Evolutionary conservation across 495 filamentous ascomycete genomes (phyloP).

Genomic region (Lophium mytilinum): DNA sequence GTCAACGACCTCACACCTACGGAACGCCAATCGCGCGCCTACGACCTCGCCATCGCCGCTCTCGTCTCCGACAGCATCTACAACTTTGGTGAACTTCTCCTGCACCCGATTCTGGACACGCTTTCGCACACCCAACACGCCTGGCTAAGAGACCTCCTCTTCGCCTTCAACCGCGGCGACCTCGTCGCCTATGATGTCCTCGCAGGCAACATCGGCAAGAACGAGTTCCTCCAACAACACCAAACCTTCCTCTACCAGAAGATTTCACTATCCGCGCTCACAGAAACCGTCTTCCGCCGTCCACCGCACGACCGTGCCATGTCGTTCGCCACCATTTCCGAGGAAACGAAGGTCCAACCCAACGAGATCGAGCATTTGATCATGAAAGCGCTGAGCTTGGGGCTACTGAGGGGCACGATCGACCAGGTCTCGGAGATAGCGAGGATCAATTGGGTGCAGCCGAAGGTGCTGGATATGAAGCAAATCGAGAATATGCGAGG

Average conservation of each 20-base stretch:
- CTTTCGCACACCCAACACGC: slow-evolving; percentile 55
- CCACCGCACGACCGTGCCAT: slow-evolving; percentile 93
- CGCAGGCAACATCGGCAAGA: slow-evolving; percentile 64
- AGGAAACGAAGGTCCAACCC: slow-evolving; percentile 84
- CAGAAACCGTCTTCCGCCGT: slow-evolving; percentile 91
- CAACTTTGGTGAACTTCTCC: slow-evolving; percentile 97
- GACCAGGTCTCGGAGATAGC: slow-evolving; percentile 94
- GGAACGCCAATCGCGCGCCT: slow-evolving; percentile 74
- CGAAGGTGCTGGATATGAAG: slow-evolving; percentile 89
- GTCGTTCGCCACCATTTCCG: slow-evolving; percentile 76
- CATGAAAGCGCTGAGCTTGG: slow-evolving; percentile 95
- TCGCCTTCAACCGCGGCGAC: slow-evolving; percentile 96
- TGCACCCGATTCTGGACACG: slow-evolving; percentile 90
- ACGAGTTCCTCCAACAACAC: slow-evolving; percentile 71
- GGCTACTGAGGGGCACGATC: slow-evolving; percentile 82
- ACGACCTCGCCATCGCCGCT: slow-evolving; percentile 87
- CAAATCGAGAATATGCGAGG: slow-evolving; percentile 93
- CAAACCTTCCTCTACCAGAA: slow-evolving; percentile 85
- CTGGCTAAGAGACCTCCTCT: slow-evolving; percentile 90
- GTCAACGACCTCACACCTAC: slow-evolving; percentile 57
- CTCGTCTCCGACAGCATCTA: slow-evolving; percentile 91
- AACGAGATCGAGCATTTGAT: slow-evolving; percentile 95
- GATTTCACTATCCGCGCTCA: slow-evolving; percentile 90
- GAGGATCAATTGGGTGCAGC: slow-evolving; percentile 97
- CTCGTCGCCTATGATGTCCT: slow-evolving; percentile 77